phyloP scores from a whole-genome alignment of 2,329 filamentous ascomycete genomes.

The Calonectria hongkongensis region DNA sequence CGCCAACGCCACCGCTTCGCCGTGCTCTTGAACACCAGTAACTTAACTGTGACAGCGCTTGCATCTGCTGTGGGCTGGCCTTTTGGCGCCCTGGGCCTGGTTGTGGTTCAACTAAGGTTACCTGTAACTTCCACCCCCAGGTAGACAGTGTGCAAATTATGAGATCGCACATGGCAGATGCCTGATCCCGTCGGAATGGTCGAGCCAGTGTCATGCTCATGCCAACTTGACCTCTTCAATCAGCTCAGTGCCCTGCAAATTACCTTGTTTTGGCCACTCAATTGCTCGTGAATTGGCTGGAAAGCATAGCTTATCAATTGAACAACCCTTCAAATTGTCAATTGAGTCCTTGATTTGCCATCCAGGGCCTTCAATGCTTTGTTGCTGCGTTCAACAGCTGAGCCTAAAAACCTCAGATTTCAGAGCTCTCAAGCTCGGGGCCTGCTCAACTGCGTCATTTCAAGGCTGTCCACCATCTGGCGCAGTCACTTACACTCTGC shows the following conservation, averaged over 20 bases:
- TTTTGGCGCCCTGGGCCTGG: slow-evolving; percentile 23
- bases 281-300: not conserved
- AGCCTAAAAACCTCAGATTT: not conserved
- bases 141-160: slow-evolving; percentile 37
- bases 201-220: slow-evolving; percentile 23
- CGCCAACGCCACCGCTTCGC: slow-evolving; percentile 39
- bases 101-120: slow-evolving; percentile 44
- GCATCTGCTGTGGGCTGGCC: not conserved
- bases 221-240: slow-evolving; percentile 48
- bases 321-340: slow-evolving; percentile 12
- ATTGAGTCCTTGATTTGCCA: not conserved
- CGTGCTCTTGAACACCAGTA: not conserved
- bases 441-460: slow-evolving; percentile 47
- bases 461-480: slow-evolving; percentile 12
- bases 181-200: slow-evolving; percentile 37
- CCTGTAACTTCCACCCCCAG: slow-evolving; percentile 28
- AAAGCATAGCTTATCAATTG: slow-evolving; percentile 11
- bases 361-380: slow-evolving; percentile 15
- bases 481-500: slow-evolving; percentile 1
- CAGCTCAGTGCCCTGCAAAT: slow-evolving; percentile 27
- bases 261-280: slow-evolving; percentile 11
- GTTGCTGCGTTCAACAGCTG: not conserved
- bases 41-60: not conserved
- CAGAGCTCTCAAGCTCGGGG: slow-evolving; percentile 34
- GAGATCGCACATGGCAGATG: slow-evolving; percentile 36